A percentile compares a stretch with the other conserved stretches of the same genome.
phyloP scores from a whole-genome alignment of 352 stramenopile genomes.

The Globisporangium nodosum region DNA sequence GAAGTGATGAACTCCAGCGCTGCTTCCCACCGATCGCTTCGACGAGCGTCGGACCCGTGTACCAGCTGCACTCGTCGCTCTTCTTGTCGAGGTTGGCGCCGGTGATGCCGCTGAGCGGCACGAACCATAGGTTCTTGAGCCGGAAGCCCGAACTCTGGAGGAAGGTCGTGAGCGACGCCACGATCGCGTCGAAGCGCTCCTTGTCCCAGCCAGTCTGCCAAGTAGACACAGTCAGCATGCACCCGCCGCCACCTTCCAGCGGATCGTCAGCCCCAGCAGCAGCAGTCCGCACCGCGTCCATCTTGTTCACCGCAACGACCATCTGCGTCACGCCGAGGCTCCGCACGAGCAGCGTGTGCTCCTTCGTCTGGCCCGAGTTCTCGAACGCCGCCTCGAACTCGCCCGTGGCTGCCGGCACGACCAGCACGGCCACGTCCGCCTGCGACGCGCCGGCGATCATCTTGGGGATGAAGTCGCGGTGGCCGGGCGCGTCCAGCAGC shows the following conservation, averaged over 20 bases:
- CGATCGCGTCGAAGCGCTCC: conserved; percentile 73
- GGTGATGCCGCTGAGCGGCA: conserved; percentile 84
- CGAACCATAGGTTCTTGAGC: conserved; percentile 77
- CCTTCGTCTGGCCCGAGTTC: conserved; percentile 95
- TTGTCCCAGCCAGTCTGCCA: conserved; percentile 59
- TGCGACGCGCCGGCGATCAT: conserved; percentile 96
- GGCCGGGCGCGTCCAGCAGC: conserved; percentile 95
- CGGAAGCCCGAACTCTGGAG: conserved; percentile 73
- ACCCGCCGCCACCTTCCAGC: background rate
- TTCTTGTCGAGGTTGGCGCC: conserved; percentile 80
- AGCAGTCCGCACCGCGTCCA: conserved; percentile 80
- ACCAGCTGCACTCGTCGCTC: conserved; percentile 65
- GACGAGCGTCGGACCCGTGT: conserved; percentile 70
- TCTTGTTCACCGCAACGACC: conserved; percentile 97
- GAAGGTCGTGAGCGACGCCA: conserved; percentile 68
- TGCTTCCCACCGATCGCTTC: conserved; percentile 55
- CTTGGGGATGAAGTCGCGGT: conserved; percentile 96
- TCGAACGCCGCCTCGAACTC: conserved; percentile 96
- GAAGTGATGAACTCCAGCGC: no score
- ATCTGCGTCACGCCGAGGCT: conserved; percentile 93
- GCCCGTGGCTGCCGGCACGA: conserved; percentile 92
- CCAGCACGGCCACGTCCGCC: conserved; percentile 90
- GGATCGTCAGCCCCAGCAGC: background rate
- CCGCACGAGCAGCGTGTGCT: conserved; percentile 94
- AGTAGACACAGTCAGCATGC: background rate